Evolutionary conservation across 2,329 filamentous ascomycete species (phyloP).

Genomic region (Aspergillus eucalypticola): DNA sequence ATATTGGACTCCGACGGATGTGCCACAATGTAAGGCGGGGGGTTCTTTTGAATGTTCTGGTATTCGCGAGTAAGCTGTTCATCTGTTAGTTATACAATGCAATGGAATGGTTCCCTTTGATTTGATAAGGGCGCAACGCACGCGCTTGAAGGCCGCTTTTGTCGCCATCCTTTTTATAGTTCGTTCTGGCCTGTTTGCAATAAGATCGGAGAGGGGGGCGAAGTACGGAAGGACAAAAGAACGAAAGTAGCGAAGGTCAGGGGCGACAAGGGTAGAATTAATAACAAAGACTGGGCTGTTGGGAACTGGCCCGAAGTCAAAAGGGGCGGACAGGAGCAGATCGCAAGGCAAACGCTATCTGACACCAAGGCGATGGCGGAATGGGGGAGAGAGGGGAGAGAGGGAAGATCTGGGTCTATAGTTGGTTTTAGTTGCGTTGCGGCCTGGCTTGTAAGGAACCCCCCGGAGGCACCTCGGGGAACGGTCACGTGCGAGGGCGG

Average conservation of each 20-base stretch:
- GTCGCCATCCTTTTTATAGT: slow-evolving; percentile 60
- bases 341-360: neutral
- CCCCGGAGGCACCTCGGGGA: neutral
- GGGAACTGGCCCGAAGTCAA: neutral
- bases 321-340: neutral
- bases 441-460: slow-evolving; percentile 5
- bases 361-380: neutral
- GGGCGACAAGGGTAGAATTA: too few species aligned
- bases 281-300: neutral
- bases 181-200: neutral
- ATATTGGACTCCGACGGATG: slow-evolving; percentile 91
- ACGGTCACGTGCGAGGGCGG: slow-evolving; percentile 24
- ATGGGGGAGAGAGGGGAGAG: neutral
- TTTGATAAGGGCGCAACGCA: slow-evolving; percentile 42
- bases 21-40: slow-evolving; percentile 83
- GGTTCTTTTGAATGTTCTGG: slow-evolving; percentile 67
- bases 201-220: neutral
- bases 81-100: slow-evolving; percentile 12
- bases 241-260: neutral
- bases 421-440: slow-evolving; percentile 6
- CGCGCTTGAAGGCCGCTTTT: slow-evolving; percentile 71
- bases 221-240: neutral
- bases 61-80: slow-evolving; percentile 63
- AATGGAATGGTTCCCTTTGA: neutral
- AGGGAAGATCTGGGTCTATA: neutral